Evolutionary conservation across 2,329 filamentous ascomycete species (phyloP), one percentile per base, ranked within the genome.

Genomic region (Stemphylium lycopersici): DNA sequence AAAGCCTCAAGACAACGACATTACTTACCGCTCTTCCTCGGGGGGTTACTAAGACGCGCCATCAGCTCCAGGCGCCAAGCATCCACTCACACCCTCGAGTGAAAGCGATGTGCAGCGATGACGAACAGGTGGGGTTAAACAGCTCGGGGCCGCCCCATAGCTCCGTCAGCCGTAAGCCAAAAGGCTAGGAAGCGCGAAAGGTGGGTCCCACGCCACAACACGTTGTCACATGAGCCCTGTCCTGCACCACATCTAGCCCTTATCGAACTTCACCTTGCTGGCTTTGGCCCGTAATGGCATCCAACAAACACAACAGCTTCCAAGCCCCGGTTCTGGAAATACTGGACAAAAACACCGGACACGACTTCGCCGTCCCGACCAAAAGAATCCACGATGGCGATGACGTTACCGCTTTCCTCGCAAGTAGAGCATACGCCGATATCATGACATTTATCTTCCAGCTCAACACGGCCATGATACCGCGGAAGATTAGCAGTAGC

Each of bases 371-470:
- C 47, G 78, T 79, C 37, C 95, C 95, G 0, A 71, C 74, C 52
- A 99, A 98, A 76, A 83, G 83, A 68, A 99, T 99, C 78, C 83
- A 96, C 77, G 90, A 95, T 67, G 88, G 88, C 52, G 80, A 87
- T 55, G 92, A 98, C 80, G 90, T 99, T 49, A 76, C 84, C 16
- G 84, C 83, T 59, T 99, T 98, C 75, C 84, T 96, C 48, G 84
- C 83, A 7, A 92, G 90, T 43, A 85, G 84, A 63, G 95, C 91
- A 39, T 97, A 98, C 77, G 84, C 86, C 54, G 91, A 97, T 71
- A 90, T 99, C 48, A 89, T 91, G 75, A 83, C 85, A 41, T 98
- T 96, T 73, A 80, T 98, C 41, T 82, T 96, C 62, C 95, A 98
- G 77, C 86, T 99, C 43, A 98, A 96, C 74, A 86, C 88, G 53